Evolutionary conservation across 306 rosid species (phyloP).

Genomic region (Cicer pinnatifidum): DNA sequence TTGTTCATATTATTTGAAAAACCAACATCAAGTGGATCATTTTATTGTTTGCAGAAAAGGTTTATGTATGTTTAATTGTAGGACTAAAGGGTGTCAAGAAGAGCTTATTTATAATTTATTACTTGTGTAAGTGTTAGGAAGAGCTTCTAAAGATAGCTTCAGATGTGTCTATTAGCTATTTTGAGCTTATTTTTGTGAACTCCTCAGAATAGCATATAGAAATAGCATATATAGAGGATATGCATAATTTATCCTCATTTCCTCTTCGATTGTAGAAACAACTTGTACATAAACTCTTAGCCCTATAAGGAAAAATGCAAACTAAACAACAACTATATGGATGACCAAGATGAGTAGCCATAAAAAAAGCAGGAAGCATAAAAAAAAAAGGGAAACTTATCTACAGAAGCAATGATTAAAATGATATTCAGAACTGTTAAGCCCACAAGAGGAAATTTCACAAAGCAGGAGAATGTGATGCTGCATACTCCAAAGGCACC

Average conservation of each 20-base stretch:
- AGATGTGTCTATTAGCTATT: neutral
- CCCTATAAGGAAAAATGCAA: neutral
- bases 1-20: slow-evolving; percentile 1
- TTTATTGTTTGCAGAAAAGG: slow-evolving; percentile 10
- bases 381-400: neutral
- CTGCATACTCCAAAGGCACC: neutral
- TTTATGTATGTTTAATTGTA: neutral
- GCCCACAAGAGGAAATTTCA: neutral
- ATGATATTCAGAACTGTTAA: slow-evolving; percentile 14
- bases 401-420: neutral
- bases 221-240: neutral
- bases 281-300: neutral
- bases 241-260: neutral
- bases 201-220: neutral
- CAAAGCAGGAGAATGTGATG: neutral
- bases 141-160: neutral
- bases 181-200: slow-evolving; percentile 1
- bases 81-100: neutral
- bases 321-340: slow-evolving; percentile 2
- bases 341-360: neutral
- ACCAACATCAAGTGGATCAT: slow-evolving; percentile 5
- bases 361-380: neutral
- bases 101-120: neutral
- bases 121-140: neutral
- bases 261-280: neutral